Percentiles rank a stretch among this genome's conserved stretches.
phyloP scores from a whole-genome alignment of 2,329 filamentous ascomycete species.

The Juglanconis sp. region DNA sequence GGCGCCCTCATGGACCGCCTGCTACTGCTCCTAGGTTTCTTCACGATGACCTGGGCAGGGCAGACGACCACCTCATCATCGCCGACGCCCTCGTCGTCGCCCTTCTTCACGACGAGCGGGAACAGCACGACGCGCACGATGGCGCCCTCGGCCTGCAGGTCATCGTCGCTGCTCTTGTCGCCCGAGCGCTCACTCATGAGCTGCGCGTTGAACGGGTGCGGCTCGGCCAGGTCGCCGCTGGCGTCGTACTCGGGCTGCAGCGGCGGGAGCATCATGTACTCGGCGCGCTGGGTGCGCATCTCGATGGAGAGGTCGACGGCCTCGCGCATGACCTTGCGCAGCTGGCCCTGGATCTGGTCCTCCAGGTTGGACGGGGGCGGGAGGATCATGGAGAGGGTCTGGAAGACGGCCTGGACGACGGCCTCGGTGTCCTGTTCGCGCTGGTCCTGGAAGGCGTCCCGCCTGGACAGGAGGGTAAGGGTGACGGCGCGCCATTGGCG shows the following conservation, averaged over 20 bases:
- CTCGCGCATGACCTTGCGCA: slow-evolving; percentile 82
- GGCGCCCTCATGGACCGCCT: slow-evolving; percentile 38
- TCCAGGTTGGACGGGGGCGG: slow-evolving; percentile 82
- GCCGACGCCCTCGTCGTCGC: slow-evolving; percentile 79
- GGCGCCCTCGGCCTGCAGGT: slow-evolving; percentile 71
- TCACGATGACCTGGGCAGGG: slow-evolving; percentile 88
- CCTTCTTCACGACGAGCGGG: slow-evolving; percentile 93
- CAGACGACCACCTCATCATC: slow-evolving; percentile 95
- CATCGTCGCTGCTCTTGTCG: slow-evolving; percentile 56
- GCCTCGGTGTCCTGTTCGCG: slow-evolving; percentile 89
- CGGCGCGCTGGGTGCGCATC: slow-evolving; percentile 94
- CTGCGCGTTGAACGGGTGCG: slow-evolving; percentile 85
- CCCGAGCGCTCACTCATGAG: slow-evolving; percentile 93
- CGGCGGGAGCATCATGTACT: slow-evolving; percentile 98
- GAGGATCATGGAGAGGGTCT: slow-evolving; percentile 77
- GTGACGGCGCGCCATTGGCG: slow-evolving; percentile 97
- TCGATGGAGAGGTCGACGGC: slow-evolving; percentile 90
- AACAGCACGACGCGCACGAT: slow-evolving; percentile 92
- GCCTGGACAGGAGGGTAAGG: slow-evolving; percentile 78
- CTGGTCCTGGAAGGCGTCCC: slow-evolving; percentile 76
- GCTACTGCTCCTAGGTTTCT: slow-evolving; percentile 40
- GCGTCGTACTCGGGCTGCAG: slow-evolving; percentile 92
- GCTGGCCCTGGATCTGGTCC: slow-evolving; percentile 74
- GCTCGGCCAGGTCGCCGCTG: slow-evolving; percentile 83
- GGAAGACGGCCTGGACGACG: slow-evolving; percentile 87